phyloP scores from a whole-genome alignment of 306 rosid species.

The Mimosa pudica region DNA sequence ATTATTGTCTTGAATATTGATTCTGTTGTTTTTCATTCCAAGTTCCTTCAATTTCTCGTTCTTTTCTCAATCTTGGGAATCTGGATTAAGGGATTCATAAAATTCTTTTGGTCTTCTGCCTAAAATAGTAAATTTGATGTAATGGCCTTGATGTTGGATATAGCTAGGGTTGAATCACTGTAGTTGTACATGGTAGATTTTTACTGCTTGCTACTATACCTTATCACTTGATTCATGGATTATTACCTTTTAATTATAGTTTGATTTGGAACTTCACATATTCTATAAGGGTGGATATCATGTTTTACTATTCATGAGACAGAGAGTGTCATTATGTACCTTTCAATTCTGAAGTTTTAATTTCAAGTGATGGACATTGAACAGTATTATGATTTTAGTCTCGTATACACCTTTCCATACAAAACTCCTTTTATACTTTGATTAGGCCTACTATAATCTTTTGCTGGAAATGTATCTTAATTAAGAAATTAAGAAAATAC shows the following conservation, averaged over 20 bases:
- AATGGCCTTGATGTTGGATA: not conserved
- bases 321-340: not conserved
- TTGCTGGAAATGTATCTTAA: not conserved
- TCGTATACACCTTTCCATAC: not conserved
- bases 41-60: not conserved
- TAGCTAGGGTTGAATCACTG: not conserved
- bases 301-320: not conserved
- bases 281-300: not conserved
- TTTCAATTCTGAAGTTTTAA: not conserved
- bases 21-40: not conserved
- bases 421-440: not conserved
- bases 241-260: no score
- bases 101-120: not conserved
- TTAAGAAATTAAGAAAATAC: not conserved
- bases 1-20: not conserved
- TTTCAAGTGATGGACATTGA: not conserved
- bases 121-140: not conserved
- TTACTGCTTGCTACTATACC: not conserved
- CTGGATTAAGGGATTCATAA: not conserved
- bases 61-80: not conserved
- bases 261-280: not conserved
- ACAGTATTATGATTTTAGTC: not conserved
- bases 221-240: not conserved
- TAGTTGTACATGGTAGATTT: not conserved
- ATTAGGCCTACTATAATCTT: not conserved